Percentiles rank a stretch among this genome's conserved stretches.
phyloP scores from a whole-genome alignment of 495 filamentous ascomycete genomes.

The Margaritispora aquatica region DNA sequence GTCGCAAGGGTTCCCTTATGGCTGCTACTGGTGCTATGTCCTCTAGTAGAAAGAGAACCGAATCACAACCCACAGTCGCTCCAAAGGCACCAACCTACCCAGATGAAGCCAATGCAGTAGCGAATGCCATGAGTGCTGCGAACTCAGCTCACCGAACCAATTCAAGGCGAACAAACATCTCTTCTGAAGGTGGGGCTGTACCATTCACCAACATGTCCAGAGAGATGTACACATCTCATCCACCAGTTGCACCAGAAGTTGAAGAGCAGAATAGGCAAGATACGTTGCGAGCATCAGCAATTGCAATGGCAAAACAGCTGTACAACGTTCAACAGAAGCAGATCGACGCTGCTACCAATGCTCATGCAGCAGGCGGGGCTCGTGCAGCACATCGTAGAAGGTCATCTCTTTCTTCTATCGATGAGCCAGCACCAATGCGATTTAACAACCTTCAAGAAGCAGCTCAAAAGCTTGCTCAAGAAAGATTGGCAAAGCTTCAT shows the following conservation, averaged over 20 bases:
- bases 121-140: slow-evolving; percentile 63
- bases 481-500: slow-evolving; percentile 73
- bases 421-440: slow-evolving; percentile 18
- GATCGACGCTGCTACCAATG: slow-evolving; percentile 37
- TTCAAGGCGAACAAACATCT: slow-evolving; percentile 8
- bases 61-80: slow-evolving; percentile 50
- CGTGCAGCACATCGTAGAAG: slow-evolving; percentile 32
- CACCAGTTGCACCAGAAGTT: slow-evolving; percentile 62
- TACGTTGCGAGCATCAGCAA: slow-evolving; percentile 69
- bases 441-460: slow-evolving; percentile 62
- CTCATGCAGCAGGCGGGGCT: slow-evolving; percentile 18
- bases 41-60: slow-evolving; percentile 53
- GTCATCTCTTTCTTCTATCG: slow-evolving; percentile 20
- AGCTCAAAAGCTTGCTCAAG: slow-evolving; percentile 75
- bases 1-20: slow-evolving; percentile 53
- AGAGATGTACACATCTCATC: slow-evolving; percentile 69
- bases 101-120: slow-evolving; percentile 50
- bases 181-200: slow-evolving; percentile 19
- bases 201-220: slow-evolving; percentile 44
- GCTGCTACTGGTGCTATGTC: slow-evolving; percentile 73
- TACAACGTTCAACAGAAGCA: slow-evolving; percentile 59
- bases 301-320: slow-evolving; percentile 86
- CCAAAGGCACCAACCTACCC: slow-evolving; percentile 37
- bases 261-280: slow-evolving; percentile 68
- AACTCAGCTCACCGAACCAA: slow-evolving; percentile 41